Conservation (phyloP, 106 monocot species). For the Agapanthus africanus region DNA sequence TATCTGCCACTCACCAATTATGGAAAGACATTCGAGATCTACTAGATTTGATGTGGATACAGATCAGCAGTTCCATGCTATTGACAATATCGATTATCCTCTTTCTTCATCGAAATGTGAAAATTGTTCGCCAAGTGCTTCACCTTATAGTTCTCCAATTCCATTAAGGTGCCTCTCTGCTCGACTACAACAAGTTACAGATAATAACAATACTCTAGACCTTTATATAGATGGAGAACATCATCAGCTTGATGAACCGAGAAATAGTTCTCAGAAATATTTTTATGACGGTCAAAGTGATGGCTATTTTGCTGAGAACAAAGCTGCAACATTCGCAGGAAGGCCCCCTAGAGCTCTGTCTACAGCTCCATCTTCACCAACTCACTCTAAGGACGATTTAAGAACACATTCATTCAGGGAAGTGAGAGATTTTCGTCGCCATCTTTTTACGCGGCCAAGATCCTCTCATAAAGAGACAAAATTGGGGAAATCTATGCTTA, state of each 20-base stretch:
- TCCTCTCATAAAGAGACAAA: slow-evolving; percentile 17
- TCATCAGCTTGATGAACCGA: slow-evolving; percentile 11
- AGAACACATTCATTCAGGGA: slow-evolving; percentile 37
- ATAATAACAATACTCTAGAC: slow-evolving; percentile 23
- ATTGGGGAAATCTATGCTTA: slow-evolving; percentile 24
- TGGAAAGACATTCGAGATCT: slow-evolving; percentile 21
- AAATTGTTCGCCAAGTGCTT: slow-evolving; percentile 26
- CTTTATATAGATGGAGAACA: slow-evolving; percentile 54
- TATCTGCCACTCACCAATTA: slow-evolving; percentile 18
- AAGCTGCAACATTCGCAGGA: no score
- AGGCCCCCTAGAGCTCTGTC: slow-evolving; percentile 51
- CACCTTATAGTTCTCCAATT: slow-evolving; percentile 37
- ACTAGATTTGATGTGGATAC: slow-evolving; percentile 14
- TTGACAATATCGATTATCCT: slow-evolving; percentile 29
- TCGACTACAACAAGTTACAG: slow-evolving; percentile 13
- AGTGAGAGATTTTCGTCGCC: slow-evolving; percentile 18
- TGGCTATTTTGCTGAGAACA: slow-evolving; percentile 17
- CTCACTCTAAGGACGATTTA: slow-evolving; percentile 25
- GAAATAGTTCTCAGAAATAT: slow-evolving; percentile 10
- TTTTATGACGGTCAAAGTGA: slow-evolving; percentile 10
- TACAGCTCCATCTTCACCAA: slow-evolving; percentile 45
- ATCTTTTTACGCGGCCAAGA: slow-evolving; percentile 9
- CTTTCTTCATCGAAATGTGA: slow-evolving; percentile 22
- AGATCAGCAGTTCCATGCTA: slow-evolving; percentile 9
- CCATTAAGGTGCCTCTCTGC: slow-evolving; percentile 30